Base-by-base conservation (phyloP, 768 basidiomycete genomes). In the Boletus patriciae region DNA sequence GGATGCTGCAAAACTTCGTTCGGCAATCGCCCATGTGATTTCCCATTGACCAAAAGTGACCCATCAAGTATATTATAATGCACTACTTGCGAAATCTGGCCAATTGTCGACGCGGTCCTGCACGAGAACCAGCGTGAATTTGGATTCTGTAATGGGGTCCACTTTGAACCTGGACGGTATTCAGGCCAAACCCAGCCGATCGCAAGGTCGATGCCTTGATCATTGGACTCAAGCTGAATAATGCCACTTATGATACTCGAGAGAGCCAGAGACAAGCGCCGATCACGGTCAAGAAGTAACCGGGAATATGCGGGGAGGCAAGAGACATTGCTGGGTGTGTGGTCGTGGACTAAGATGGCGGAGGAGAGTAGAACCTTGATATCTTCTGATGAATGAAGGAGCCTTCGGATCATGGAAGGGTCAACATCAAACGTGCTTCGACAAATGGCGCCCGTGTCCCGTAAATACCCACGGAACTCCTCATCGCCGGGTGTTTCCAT, bases 361-460 rank as follows among this genome's bases (percentile, higher is more conserved):
- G 61, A 69, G 36, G 69, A 61, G 21, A 68, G 42, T 16, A 67
- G 56, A 23, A 58, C 19, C 1, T 50, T 46, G 11, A 73, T 19
- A 23, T 73, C 73, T 27, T 53, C 52, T 3, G 57, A 33, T 2
- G 55, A 51, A 8, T 21, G n/a, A 21, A 74, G 55, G 3, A 71
- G 46, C 18, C 23, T 37, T 2, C 15, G 37, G 3, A 57, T 36
- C 43, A 60, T 34, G 2, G 40, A 19, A 8, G 54, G 34, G 38
- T 61, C 67, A 0, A 71, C 70, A 33, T 76, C 61, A n/a, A 69
- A 70, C 0, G 62, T 69, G n/a, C 68, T 64, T 19, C 79, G 70
- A 61, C 80, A 81, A 16, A 70, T 69, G 2, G 68, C 66, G 2
- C 77, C 78, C 36, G 73, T 66, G 44, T 76, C 74, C 34, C 73